Conservation (phyloP, 2,329 filamentous ascomycete genomes). For the Pseudogymnoascus sp. region DNA sequence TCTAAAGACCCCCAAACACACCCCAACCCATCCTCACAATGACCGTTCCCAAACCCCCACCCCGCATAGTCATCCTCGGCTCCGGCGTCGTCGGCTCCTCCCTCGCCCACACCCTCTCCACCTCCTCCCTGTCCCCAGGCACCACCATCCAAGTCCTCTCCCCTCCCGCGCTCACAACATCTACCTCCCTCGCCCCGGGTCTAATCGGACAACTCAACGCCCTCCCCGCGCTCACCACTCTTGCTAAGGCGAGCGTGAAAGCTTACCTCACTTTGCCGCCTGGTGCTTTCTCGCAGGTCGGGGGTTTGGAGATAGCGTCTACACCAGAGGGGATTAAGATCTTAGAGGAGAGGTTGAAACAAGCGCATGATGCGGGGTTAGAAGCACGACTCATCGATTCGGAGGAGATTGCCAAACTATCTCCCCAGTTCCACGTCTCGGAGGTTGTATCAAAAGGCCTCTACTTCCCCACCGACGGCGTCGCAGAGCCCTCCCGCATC, state of each 20-base stretch:
- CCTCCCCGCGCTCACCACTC: conserved; percentile 24
- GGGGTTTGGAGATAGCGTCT: background rate
- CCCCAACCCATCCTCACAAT: no score
- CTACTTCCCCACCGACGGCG: background rate
- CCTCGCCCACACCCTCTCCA: conserved; percentile 27
- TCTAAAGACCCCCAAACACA: no score
- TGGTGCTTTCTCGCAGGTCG: background rate
- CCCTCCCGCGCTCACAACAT: conserved; percentile 20
- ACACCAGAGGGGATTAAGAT: background rate
- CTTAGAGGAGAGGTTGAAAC: background rate
- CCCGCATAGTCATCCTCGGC: background rate
- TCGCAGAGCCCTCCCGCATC: background rate
- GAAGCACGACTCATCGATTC: background rate
- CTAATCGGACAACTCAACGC: conserved; percentile 32
- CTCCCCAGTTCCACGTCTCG: background rate
- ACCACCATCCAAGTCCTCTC: conserved; percentile 22
- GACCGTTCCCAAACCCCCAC: background rate
- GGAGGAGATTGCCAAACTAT: background rate
- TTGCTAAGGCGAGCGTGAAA: conserved; percentile 25
- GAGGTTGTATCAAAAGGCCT: background rate
- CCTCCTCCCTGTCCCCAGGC: background rate
- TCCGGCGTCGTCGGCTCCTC: conserved; percentile 31
- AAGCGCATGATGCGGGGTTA: background rate
- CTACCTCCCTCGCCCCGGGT: conserved; percentile 30
- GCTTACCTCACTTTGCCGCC: background rate